Conservation (phyloP, 106 monocot genomes). For the Phalaenopsis aphrodite region DNA sequence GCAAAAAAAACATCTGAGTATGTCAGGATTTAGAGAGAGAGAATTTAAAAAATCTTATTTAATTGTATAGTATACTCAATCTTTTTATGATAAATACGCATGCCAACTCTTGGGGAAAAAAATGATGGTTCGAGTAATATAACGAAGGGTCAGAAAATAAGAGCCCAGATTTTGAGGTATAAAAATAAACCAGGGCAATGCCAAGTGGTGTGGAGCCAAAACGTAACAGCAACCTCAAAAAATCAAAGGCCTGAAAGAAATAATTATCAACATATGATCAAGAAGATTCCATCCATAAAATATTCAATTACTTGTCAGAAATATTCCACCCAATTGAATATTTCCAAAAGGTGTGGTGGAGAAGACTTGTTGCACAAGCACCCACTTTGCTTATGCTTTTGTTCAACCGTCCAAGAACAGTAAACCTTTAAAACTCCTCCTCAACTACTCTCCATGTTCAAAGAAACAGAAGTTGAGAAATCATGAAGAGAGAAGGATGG, state of each 20-base stretch:
- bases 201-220: too few relatives aligned
- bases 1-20: too few relatives aligned
- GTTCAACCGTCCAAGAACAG: background rate
- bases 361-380: background rate
- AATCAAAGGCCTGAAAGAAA: background rate
- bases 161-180: too few relatives aligned
- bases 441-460: background rate
- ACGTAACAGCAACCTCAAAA: too few relatives aligned
- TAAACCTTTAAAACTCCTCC: background rate
- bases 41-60: too few relatives aligned
- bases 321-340: background rate
- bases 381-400: background rate
- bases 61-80: too few relatives aligned
- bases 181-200: too few relatives aligned
- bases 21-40: too few relatives aligned
- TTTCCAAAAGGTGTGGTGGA: background rate
- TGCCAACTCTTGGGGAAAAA: too few relatives aligned
- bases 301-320: background rate
- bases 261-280: background rate
- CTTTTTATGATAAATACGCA: too few relatives aligned
- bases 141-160: too few relatives aligned
- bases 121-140: too few relatives aligned
- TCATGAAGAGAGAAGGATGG: constrained; percentile 75
- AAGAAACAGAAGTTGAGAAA: background rate
- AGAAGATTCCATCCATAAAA: background rate